Conservation (phyloP, 2,329 filamentous ascomycete species). For the Neofusicoccum sp. region DNA sequence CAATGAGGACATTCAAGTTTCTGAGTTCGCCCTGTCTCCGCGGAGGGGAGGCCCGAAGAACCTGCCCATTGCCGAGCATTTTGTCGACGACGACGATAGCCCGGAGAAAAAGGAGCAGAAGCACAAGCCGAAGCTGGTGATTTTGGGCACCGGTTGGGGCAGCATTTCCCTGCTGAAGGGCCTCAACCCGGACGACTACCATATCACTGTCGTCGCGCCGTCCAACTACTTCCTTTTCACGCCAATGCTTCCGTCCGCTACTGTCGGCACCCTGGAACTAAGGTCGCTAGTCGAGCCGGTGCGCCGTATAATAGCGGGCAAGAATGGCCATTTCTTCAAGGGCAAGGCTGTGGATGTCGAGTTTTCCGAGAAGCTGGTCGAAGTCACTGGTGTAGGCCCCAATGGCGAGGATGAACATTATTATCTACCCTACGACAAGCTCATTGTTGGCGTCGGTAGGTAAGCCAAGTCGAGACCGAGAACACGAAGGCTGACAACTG, state of each 20-base stretch:
- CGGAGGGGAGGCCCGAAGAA: slow-evolving; percentile 89
- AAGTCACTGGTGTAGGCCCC: slow-evolving; percentile 71
- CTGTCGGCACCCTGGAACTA: slow-evolving; percentile 89
- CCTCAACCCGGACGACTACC: slow-evolving; percentile 85
- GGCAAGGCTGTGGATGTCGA: slow-evolving; percentile 85
- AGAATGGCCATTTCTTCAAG: slow-evolving; percentile 86
- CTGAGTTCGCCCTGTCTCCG: slow-evolving; percentile 76
- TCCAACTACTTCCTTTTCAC: slow-evolving; percentile 98
- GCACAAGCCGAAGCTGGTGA: slow-evolving; percentile 88
- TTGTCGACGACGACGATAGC: slow-evolving; percentile 85
- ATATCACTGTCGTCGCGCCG: slow-evolving; percentile 91
- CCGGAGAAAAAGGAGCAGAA: slow-evolving; percentile 68
- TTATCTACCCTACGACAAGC: slow-evolving; percentile 96
- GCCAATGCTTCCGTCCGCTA: slow-evolving; percentile 95
- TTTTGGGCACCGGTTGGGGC: slow-evolving; percentile 93
- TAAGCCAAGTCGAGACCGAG: slow-evolving; percentile 6
- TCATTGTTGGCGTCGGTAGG: slow-evolving; percentile 80
- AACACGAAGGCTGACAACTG: background rate
- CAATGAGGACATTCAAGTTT: slow-evolving; percentile 75
- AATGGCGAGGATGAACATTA: slow-evolving; percentile 74
- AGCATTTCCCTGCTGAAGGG: slow-evolving; percentile 89
- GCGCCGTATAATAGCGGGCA: slow-evolving; percentile 72
- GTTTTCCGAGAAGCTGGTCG: slow-evolving; percentile 86
- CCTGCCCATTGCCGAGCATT: slow-evolving; percentile 80
- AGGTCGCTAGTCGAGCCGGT: slow-evolving; percentile 92